Evolutionary conservation across 805 yeast species (phyloP).

Genomic region (Kodamaea restingae): DNA sequence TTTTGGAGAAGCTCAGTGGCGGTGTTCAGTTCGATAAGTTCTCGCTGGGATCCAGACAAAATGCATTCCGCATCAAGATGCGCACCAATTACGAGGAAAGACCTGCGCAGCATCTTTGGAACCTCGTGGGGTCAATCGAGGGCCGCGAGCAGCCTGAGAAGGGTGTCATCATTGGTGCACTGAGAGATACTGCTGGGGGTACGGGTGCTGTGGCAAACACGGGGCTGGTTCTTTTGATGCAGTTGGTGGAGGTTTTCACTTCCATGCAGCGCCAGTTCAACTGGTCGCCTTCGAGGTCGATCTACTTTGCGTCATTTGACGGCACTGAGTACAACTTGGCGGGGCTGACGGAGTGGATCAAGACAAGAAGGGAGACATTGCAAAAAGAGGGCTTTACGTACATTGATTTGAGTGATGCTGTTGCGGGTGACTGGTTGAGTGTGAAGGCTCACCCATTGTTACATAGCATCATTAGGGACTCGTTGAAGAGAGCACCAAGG

Average conservation of each 20-base stretch:
- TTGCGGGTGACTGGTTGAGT: constrained; percentile 50
- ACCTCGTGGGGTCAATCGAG: constrained; percentile 68
- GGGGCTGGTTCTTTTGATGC: constrained; percentile 70
- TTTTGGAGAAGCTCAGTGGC: constrained; percentile 29
- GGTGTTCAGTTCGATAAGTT: constrained; percentile 23
- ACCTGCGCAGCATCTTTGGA: constrained; percentile 67
- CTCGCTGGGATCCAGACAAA: constrained; percentile 23
- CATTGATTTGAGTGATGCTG: constrained; percentile 68
- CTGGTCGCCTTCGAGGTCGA: constrained; percentile 82
- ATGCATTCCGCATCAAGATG: constrained; percentile 16
- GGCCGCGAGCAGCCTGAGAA: constrained; percentile 78
- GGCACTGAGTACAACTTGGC: constrained; percentile 77
- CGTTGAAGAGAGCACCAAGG: constrained; percentile 28
- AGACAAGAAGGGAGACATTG: constrained; percentile 49
- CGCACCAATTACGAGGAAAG: constrained; percentile 39
- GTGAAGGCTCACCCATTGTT: constrained; percentile 66
- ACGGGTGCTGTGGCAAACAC: constrained; percentile 67
- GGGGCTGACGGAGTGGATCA: constrained; percentile 79
- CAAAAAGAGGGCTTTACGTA: constrained; percentile 62
- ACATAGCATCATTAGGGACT: constrained; percentile 42
- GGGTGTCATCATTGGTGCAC: constrained; percentile 76
- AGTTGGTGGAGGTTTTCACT: constrained; percentile 65
- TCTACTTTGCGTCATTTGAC: constrained; percentile 81
- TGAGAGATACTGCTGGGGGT: constrained; percentile 68
- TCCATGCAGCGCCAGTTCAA: constrained; percentile 57